A percentile compares a stretch with the other conserved stretches of the same genome.
Evolutionary conservation across 2,329 filamentous ascomycete genomes (phyloP).

Genomic region (Aspergillus awamori): DNA sequence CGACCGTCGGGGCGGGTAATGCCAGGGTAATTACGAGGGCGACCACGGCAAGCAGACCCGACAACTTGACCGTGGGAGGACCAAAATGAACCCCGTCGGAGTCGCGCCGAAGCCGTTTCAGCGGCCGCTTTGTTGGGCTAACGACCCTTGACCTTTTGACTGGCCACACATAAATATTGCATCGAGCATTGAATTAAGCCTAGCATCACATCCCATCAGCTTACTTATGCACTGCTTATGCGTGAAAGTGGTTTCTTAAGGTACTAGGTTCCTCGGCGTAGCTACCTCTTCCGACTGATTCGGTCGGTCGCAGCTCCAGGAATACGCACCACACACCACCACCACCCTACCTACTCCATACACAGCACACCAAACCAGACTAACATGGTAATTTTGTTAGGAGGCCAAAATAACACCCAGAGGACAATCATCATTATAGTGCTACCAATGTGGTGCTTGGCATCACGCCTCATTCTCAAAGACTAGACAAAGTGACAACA

Average conservation of each 20-base stretch:
- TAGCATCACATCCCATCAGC: neutral
- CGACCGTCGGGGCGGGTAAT: conserved; percentile 11
- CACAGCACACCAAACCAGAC: too few relatives aligned
- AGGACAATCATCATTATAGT: neutral
- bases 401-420: neutral
- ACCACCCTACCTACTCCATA: too few relatives aligned
- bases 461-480: conserved; percentile 4
- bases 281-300: neutral
- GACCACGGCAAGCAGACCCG: conserved; percentile 17
- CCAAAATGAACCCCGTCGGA: neutral
- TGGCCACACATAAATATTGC: neutral
- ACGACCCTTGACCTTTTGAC: neutral
- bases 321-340: neutral
- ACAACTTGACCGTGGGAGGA: conserved; percentile 4
- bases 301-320: neutral
- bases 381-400: too few relatives aligned
- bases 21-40: conserved; percentile 16
- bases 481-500: neutral
- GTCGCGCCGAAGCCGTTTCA: conserved; percentile 14
- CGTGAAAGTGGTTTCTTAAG: neutral
- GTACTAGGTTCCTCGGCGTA: neutral
- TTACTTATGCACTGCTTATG: neutral
- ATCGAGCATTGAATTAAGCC: neutral
- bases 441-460: neutral
- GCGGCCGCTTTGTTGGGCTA: conserved; percentile 4